A percentile compares a stretch with the other conserved stretches of the same genome.
Evolutionary conservation across 2,329 filamentous ascomycete species (phyloP).

Genomic region (Fusarium aywerte): DNA sequence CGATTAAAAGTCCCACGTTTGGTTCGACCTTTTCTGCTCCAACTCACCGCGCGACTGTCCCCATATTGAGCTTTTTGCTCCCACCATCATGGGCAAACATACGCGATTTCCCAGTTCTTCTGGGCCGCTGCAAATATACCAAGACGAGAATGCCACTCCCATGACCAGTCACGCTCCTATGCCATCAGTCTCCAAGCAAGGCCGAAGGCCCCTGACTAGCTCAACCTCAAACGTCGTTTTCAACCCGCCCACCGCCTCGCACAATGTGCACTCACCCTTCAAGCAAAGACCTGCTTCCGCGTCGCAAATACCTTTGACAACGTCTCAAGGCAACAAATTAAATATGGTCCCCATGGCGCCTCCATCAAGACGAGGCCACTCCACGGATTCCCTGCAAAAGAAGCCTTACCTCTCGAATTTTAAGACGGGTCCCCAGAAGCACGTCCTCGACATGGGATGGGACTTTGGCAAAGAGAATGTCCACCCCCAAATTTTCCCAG

Average conservation of each 20-base stretch:
- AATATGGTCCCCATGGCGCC: conserved; percentile 75
- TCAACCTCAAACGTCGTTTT: conserved; percentile 73
- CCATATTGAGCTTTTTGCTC: conserved; percentile 30
- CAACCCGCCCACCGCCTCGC: conserved; percentile 67
- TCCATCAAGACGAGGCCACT: conserved; percentile 63
- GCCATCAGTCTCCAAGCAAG: conserved; percentile 61
- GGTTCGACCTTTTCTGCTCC: conserved; percentile 17
- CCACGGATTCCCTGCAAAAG: conserved; percentile 76
- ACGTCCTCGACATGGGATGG: conserved; percentile 56
- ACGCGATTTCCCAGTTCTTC: conserved; percentile 58
- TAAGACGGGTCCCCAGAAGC: conserved; percentile 67
- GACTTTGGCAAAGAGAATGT: conserved; percentile 67
- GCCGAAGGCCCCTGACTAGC: conserved; percentile 60
- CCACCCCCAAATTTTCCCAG: conserved; percentile 62
- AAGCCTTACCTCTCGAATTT: conserved; percentile 70
- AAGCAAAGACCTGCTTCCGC: conserved; percentile 73
- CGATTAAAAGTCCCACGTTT: conserved; percentile 27
- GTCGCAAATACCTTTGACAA: conserved; percentile 68
- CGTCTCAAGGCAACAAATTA: conserved; percentile 67
- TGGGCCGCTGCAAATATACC: conserved; percentile 63
- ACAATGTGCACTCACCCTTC: conserved; percentile 72
- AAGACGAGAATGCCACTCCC: conserved; percentile 60
- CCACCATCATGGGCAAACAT: conserved; percentile 65
- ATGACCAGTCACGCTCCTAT: conserved; percentile 68
- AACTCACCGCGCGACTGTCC: conserved; percentile 22